Percentiles rank a stretch among this genome's conserved stretches.
Conservation (phyloP, 352 stramenopile species). For the Globisporangium acanthophoron region DNA sequence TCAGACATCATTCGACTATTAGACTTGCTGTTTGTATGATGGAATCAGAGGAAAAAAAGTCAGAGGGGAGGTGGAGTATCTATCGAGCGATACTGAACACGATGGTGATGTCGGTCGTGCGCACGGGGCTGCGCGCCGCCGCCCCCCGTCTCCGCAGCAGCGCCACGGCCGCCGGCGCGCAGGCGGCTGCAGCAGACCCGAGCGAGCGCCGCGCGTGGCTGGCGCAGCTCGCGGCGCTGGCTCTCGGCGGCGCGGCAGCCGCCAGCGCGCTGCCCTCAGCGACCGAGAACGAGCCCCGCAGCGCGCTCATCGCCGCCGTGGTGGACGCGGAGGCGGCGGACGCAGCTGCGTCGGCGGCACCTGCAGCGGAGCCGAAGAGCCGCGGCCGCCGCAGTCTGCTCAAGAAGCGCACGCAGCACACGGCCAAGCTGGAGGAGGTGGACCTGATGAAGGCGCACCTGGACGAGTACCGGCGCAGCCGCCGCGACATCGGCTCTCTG, state of each 20-base stretch:
- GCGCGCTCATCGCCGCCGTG: slow-evolving; percentile 7
- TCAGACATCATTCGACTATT: not conserved
- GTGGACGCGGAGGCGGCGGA: slow-evolving; percentile 10
- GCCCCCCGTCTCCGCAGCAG: not conserved
- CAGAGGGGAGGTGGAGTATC: too few relatives aligned
- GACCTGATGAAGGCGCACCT: slow-evolving; percentile 62
- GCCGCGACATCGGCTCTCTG: slow-evolving; percentile 34
- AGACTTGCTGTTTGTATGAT: not conserved
- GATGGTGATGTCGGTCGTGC: not conserved
- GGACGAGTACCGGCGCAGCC: slow-evolving; percentile 52
- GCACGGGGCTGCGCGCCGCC: not conserved
- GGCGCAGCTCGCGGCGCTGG: slow-evolving; percentile 3
- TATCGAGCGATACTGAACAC: not conserved
- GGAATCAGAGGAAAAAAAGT: not conserved
- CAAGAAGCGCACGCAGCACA: slow-evolving; percentile 56
- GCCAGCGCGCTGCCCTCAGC: not conserved
- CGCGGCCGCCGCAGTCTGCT: slow-evolving; percentile 36
- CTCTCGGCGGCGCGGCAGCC: slow-evolving; percentile 7
- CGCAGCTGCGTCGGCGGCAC: slow-evolving; percentile 2
- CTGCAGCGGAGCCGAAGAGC: slow-evolving; percentile 11
- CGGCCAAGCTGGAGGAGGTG: slow-evolving; percentile 53
- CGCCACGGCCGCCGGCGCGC: not conserved
- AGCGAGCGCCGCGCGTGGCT: not conserved
- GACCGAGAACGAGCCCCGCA: slow-evolving; percentile 7
- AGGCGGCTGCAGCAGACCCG: not conserved